Evolutionary conservation across 164 flowering plant species (phyloP), one percentile per base, ranked within the genome.

Genomic region (Houttuynia cordata): DNA sequence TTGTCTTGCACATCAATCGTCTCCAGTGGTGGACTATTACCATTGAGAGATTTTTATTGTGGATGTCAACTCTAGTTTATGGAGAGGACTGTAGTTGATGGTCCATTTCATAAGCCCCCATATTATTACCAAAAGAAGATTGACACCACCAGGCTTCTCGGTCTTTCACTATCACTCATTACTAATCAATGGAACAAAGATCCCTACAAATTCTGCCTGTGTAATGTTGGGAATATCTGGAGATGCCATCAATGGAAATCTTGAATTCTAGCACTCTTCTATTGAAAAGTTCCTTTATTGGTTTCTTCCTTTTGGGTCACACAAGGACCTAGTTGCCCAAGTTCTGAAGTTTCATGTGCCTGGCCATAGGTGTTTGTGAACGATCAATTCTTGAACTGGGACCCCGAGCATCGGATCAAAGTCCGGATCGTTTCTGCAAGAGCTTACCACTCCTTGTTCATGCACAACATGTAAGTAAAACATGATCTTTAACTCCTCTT

Each of bases 341-440:
- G 2, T 60, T 55, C 49, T 42, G 17, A 42, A 42, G 49, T 8
- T 42, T 42, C 9, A 1, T 14, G 8, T 8, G 12, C 1, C 14
- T 14, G 49, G 17, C 1, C 65, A 19, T 81, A 90, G 99, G 99
- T 94, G 20, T 94, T 70, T 62, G 93, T 94, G 79, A 94, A 94
- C 64, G 99, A 94, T 62, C 99, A 94, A 56, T 94, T 83, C 74
- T 77, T 94, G 64, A 94, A 94, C 75, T 94, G 99, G 99, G 99
- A 94, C 64, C 96, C 93, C n/a, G 74, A 83, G 70, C 78, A 94
- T 79, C 64, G 75, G 63, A 85, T 94, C 76, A 94, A 85, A 84
- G 99, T 94, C 74, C 63, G 99, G 58, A 91, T 94, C 39, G 96
- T 94, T 13, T 94, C 99, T 14, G 99, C 99, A 60, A 86, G 96